Conservation (phyloP, 2,329 filamentous ascomycete species). For the Aureobasidium musti region DNA sequence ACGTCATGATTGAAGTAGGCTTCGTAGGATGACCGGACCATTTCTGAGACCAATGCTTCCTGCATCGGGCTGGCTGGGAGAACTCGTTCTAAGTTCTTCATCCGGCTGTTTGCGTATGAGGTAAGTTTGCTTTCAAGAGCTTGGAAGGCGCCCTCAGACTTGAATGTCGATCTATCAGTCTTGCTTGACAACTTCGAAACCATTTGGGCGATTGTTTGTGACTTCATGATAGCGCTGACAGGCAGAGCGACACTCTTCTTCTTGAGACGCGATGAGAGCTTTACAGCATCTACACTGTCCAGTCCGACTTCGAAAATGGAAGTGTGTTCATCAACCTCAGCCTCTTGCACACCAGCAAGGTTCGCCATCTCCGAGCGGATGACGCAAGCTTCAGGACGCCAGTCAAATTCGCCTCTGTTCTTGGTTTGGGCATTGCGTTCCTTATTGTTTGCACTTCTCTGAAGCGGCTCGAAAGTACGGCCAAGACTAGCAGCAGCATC, state of each 20-base stretch:
- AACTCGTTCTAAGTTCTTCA: conserved; percentile 55
- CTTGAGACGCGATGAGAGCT: conserved; percentile 71
- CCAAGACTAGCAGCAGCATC: conserved; percentile 33
- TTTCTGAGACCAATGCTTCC: conserved; percentile 81
- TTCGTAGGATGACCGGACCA: conserved; percentile 70
- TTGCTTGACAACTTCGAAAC: conserved; percentile 36
- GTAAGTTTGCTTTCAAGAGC: conserved; percentile 15
- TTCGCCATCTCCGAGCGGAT: conserved; percentile 65
- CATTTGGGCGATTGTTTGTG: conserved; percentile 67
- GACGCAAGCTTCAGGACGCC: conserved; percentile 56
- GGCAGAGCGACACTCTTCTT: conserved; percentile 61
- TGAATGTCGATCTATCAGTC: not conserved
- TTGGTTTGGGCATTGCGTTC: conserved; percentile 33
- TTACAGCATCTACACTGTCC: conserved; percentile 91
- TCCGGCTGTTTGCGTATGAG: conserved; percentile 25
- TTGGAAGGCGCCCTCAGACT: not conserved
- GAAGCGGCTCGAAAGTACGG: conserved; percentile 25
- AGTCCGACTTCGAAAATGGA: conserved; percentile 81
- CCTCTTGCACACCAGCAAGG: conserved; percentile 58
- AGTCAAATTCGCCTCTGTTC: conserved; percentile 53
- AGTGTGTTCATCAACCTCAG: conserved; percentile 58
- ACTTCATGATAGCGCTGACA: conserved; percentile 76
- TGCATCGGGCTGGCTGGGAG: conserved; percentile 81
- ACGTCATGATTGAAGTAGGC: conserved; percentile 87
- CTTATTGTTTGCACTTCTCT: conserved; percentile 27